Conservation (phyloP, 2,329 filamentous ascomycete species). For the Catunica adiposa region DNA sequence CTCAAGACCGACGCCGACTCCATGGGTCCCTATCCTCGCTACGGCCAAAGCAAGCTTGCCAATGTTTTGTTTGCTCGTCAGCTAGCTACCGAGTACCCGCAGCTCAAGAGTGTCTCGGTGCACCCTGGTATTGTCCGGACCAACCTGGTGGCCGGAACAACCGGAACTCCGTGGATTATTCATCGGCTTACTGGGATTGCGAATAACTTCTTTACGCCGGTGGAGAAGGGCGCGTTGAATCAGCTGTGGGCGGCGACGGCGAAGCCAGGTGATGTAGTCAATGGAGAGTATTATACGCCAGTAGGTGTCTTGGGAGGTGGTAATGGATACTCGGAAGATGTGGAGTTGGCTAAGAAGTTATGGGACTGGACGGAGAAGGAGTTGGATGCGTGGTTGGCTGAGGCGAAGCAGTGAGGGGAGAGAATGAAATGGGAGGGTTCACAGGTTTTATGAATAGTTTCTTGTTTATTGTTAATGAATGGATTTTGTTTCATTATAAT, state of each 20-base stretch:
- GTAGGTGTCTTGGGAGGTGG: constrained; percentile 19
- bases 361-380: constrained; percentile 25
- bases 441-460: not conserved
- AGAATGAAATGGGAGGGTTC: not conserved
- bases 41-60: constrained; percentile 21
- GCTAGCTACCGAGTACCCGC: constrained; percentile 18
- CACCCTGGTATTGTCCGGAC: constrained; percentile 20
- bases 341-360: constrained; percentile 19
- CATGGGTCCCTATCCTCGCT: constrained; percentile 17
- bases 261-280: constrained; percentile 18
- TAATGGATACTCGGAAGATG: constrained; percentile 17
- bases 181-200: constrained; percentile 14
- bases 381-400: constrained; percentile 15
- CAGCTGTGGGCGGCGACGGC: constrained; percentile 29
- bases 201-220: constrained; percentile 16
- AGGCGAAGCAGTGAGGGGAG: not conserved
- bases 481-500: not conserved
- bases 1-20: constrained; percentile 17
- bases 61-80: constrained; percentile 20
- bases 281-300: constrained; percentile 22
- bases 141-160: constrained; percentile 17
- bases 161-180: constrained; percentile 9
- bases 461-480: not conserved
- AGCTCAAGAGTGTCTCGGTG: constrained; percentile 18
- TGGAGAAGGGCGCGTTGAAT: constrained; percentile 23